These are phyloP conservation scores for Pleoardoris graminearum DNA, from an alignment of 2,329 filamentous ascomycete genomes.

Conservation along the genomic window DNA sequence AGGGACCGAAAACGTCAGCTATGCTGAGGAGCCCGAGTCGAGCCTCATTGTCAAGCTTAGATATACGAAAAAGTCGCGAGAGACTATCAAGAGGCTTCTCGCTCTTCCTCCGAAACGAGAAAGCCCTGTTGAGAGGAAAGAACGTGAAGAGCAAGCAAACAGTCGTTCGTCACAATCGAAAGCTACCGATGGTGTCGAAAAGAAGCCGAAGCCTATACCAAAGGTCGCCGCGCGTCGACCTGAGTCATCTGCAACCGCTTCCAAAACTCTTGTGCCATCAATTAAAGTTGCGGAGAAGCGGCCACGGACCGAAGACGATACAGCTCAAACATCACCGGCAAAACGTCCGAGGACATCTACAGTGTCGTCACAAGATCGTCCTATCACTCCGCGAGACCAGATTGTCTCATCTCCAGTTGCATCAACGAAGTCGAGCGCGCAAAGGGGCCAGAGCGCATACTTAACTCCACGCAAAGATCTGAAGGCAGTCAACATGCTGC, in stretches of 20 bases:
- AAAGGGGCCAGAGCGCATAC: slow-evolving; percentile 34
- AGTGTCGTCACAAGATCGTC: slow-evolving; percentile 32
- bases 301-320: slow-evolving; percentile 37
- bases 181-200: slow-evolving; percentile 19
- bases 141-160: slow-evolving; percentile 29
- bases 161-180: slow-evolving; percentile 23
- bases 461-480: slow-evolving; percentile 43
- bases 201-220: slow-evolving; percentile 32
- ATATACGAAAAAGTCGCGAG: slow-evolving; percentile 53
- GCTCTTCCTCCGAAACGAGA: slow-evolving; percentile 35
- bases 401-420: slow-evolving; percentile 32
- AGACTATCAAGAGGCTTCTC: slow-evolving; percentile 49
- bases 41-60: slow-evolving; percentile 54
- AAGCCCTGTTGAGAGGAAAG: slow-evolving; percentile 27
- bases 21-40: slow-evolving; percentile 15
- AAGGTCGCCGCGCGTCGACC: slow-evolving; percentile 32
- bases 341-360: slow-evolving; percentile 39
- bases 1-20: slow-evolving; percentile 15
- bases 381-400: slow-evolving; percentile 37
- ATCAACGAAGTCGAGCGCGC: slow-evolving; percentile 34
- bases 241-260: slow-evolving; percentile 21
- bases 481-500: slow-evolving; percentile 42
- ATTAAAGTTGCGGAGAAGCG: slow-evolving; percentile 40
- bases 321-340: slow-evolving; percentile 23
- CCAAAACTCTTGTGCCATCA: slow-evolving; percentile 15